Evolutionary conservation across 306 rosid species (phyloP).

Genomic region (Cicer cuneatum): DNA sequence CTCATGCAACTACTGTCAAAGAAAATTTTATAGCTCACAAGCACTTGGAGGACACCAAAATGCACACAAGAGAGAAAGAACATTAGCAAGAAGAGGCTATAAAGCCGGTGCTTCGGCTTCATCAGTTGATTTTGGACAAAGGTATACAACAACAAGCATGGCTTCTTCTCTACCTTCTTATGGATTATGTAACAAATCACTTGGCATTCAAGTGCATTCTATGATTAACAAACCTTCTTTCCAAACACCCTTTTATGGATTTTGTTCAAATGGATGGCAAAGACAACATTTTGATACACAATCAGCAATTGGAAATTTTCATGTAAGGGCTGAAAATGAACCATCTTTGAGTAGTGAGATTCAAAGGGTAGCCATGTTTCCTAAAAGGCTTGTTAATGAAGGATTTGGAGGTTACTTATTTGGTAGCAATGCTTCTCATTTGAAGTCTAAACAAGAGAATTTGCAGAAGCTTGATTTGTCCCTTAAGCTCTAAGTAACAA

Average conservation of each 20-base stretch:
- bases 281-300: slow-evolving; percentile 53
- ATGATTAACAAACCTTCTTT: slow-evolving; percentile 77
- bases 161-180: slow-evolving; percentile 72
- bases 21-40: slow-evolving; percentile 91
- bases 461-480: slow-evolving; percentile 92
- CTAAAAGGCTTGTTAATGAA: slow-evolving; percentile 42
- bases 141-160: slow-evolving; percentile 51
- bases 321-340: slow-evolving; percentile 46
- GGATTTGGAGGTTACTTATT: slow-evolving; percentile 50
- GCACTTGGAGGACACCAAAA: slow-evolving; percentile 99
- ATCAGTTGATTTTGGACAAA: slow-evolving; percentile 41
- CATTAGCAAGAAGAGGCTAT: slow-evolving; percentile 70
- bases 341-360: slow-evolving; percentile 49
- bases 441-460: slow-evolving; percentile 58
- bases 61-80: slow-evolving; percentile 93
- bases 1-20: slow-evolving; percentile 94
- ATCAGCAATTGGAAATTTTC: slow-evolving; percentile 48
- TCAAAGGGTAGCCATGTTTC: slow-evolving; percentile 60
- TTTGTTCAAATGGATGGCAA: slow-evolving; percentile 53
- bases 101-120: slow-evolving; percentile 46
- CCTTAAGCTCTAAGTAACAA: slow-evolving; percentile 71
- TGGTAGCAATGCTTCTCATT: slow-evolving; percentile 45
- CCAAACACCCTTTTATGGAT: slow-evolving; percentile 47
- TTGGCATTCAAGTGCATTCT: slow-evolving; percentile 84
- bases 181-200: slow-evolving; percentile 73